Evolutionary conservation across 305 asterid species (phyloP), one percentile per base, ranked within the genome.

Genomic region (Caryopteris hybrid): DNA sequence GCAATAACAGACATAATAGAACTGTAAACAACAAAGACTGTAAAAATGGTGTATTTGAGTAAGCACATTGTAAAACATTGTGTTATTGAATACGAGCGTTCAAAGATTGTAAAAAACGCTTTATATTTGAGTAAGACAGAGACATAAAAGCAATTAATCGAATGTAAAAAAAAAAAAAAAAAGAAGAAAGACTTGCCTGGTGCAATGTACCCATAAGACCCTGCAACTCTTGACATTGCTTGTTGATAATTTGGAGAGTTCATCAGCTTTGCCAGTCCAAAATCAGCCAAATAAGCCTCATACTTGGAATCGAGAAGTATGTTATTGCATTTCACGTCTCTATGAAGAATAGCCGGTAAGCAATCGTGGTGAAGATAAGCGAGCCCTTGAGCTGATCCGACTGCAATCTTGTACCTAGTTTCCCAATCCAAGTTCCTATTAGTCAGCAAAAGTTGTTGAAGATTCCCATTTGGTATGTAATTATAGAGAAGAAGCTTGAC

Each of bases 251-350:
- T 90, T 13, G 96, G 88, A 23, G 99, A 87, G 68, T 77, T 87
- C 97, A 90, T 88, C 10, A 86, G 81, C 82, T 87, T 93, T 12
- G 99, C 99, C 1, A 93, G 96, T 17, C 99, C 99, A 71, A 93
- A 93, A 82, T 93, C 99, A 3, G 99, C 99, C 59, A 93, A 61
- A 72, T 90, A 88, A 50, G 96, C 91, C 75, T 93, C 99, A 20
- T 69, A 90, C 68, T 85, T 88, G 4, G 94, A 85, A 69, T 93
- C 97, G 11, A 93, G 80, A 56, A 90, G 89, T 64, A 93, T 93
- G 79, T 93, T 90, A 71, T 93, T 93, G 86, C 97, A 93, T 67
- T 93, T 93, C 72, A 93, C 91, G 33, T 93, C 99, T 52, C 99
- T 79, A 55, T 90, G 99, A 55, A 93, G 89, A 66, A 93, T 93